Evolutionary conservation across 2,329 filamentous ascomycete genomes (phyloP), one percentile per base, ranked within the genome.

Genomic region (Immersiporthe knoxdaviesiana): DNA sequence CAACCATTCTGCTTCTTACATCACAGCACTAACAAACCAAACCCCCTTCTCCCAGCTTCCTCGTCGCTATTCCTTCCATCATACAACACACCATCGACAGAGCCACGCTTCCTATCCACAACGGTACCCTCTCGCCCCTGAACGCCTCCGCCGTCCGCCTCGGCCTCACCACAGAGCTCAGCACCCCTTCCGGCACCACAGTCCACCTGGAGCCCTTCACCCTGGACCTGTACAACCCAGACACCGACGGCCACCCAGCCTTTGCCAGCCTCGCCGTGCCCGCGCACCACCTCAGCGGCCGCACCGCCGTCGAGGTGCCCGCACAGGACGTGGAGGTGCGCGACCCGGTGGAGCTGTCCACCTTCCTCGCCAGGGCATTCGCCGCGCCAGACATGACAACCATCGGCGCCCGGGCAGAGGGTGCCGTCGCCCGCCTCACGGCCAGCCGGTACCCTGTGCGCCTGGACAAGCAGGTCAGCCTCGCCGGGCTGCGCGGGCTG

Each of bases 21-120:
- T 10, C 8, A 32, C 32, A 16, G 58, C 32, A 64, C n/a, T 56
- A 39, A n/a, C 65, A 74, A 65, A 73, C 27, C 24, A 32, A 35
- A 35, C 35, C 35, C 18, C 18, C 16, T 27, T 16, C 16, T 14
- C 8, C 35, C 56, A 85, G 84, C 39, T 85, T 85, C 75, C 75
- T 79, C 27, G 78, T 84, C 24, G 81, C 82, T 10, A 78, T 85
- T 37, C 84, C 83, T 1, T 79, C 79, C n/a, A 80, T 84, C 41
- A 79, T 83, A 1, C 82, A 84, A 70, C 73, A 75, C 37, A 81
- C 85, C 27, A 78, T 85, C 67, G 77, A 81, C 37, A 72, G 78
- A 27, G 81, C 83, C 35, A 72, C 76, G 8, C 74, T 85, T 14
- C 79, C 81, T 0, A 74, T 85, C 14, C 68, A 74, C 1, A 74